Evolutionary conservation across 805 yeast genomes (phyloP).

Genomic region (Hyphopichia homilentoma): DNA sequence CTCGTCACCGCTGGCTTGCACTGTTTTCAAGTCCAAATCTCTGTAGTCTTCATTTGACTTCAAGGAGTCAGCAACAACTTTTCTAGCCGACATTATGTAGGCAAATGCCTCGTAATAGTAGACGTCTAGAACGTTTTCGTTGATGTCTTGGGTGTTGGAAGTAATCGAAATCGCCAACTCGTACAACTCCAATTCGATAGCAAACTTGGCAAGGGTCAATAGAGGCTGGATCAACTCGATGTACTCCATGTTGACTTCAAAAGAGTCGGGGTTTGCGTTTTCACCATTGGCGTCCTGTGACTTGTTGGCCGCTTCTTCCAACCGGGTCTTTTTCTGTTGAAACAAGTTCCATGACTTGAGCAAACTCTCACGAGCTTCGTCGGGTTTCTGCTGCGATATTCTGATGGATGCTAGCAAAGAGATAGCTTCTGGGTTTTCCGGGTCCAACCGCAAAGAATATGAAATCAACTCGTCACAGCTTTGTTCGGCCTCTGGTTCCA

Average conservation of each 20-base stretch:
- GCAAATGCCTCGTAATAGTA: conserved; percentile 83
- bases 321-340: conserved; percentile 42
- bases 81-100: conserved; percentile 44
- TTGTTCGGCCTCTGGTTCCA: conserved; percentile 84
- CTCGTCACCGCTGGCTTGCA: conserved; percentile 18
- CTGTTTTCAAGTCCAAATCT: conserved; percentile 24
- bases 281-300: conserved; percentile 8
- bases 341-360: conserved; percentile 70
- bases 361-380: conserved; percentile 72
- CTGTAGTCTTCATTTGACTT: conserved; percentile 41
- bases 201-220: conserved; percentile 65
- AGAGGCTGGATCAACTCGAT: conserved; percentile 72
- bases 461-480: conserved; percentile 71
- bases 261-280: conserved; percentile 23
- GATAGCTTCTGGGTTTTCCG: conserved; percentile 73
- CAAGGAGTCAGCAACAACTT: conserved; percentile 14
- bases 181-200: conserved; percentile 71
- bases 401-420: conserved; percentile 80
- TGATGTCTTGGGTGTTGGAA: conserved; percentile 63
- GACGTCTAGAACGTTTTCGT: conserved; percentile 79
- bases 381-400: conserved; percentile 74
- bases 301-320: conserved; percentile 40
- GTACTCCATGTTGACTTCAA: conserved; percentile 49
- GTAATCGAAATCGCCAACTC: conserved; percentile 69
- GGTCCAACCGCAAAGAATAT: conserved; percentile 59